Evolutionary conservation across 768 basidiomycete genomes (phyloP), one percentile per base, ranked within the genome.

Genomic region (Glaciozyma antarctica): DNA sequence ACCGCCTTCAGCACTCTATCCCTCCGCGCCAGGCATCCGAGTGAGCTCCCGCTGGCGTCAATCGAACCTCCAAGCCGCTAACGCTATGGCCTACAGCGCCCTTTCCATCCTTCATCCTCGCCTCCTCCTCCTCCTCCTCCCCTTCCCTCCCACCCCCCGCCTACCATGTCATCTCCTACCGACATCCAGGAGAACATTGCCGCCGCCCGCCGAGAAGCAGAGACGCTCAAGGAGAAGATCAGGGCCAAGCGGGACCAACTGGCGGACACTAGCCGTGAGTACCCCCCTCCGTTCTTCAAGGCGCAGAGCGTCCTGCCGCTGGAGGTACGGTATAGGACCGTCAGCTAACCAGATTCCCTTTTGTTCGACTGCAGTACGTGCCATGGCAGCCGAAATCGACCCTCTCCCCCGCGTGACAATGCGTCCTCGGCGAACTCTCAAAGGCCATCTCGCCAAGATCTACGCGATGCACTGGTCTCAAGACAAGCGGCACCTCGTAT

Each of bases 391-490:
- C 49, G 95, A 99, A 76, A 88, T 97, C 49, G 92, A 95, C 71
- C 86, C 91, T 22, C 82, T 99, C 59, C 94, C 94, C 51, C 88
- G 94, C 66, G 90, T 99, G 75, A 87, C 94, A 47, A 93, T 99
- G 89, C 88, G 90, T 73, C 89, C 91, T 60, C 85, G 95, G 64
- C 88, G 94, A 72, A 88, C 90, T 68, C 86, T 99, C 72, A 87
- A 92, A 75, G 94, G 94, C 32, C 94, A 99, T 79, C 85, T 99
- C 60, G 94, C 94, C 67, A 99, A 99, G 82, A 98, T 99, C 75
- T 99, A 99, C 77, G 94, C 94, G 56, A 95, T 99, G 89, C 95
- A 99, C 78, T 99, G 95, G 95, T 88, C 94, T 43, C 86, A 88
- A 60, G 94, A 99, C 81, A 85, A 91, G 75, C 83, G 95, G 73